Conservation (phyloP, 2,329 filamentous ascomycete genomes). For the Graphium sp. region DNA sequence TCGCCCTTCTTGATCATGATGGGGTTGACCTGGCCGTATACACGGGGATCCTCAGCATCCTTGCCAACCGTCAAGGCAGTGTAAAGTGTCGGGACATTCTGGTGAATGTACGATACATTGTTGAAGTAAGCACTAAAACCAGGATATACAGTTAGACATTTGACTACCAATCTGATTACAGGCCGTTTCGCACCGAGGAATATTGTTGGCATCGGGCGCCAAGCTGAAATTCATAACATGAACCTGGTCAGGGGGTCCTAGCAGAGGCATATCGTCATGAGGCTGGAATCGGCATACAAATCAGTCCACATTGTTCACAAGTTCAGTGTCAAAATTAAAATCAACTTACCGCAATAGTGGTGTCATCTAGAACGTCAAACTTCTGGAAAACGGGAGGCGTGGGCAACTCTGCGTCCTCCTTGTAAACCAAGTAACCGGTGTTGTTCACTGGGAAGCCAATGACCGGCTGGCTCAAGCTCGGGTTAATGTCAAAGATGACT, state of each 20-base stretch:
- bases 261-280: constrained; percentile 41
- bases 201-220: constrained; percentile 42
- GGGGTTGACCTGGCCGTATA: constrained; percentile 24
- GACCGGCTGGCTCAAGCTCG: constrained; percentile 12
- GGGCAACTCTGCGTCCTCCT: constrained; percentile 10
- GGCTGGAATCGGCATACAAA: constrained; percentile 17
- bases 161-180: not conserved
- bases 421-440: constrained; percentile 24
- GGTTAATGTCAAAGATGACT: constrained; percentile 24
- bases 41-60: constrained; percentile 18
- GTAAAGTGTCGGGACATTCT: constrained; percentile 55
- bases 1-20: constrained; percentile 19
- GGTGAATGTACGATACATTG: constrained; percentile 44
- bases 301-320: not conserved
- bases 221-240: constrained; percentile 40
- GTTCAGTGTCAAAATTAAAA: not conserved
- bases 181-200: constrained; percentile 28
- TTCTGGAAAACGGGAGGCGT: constrained; percentile 19
- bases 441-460: constrained; percentile 19
- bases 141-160: not conserved
- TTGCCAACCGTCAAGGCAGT: constrained; percentile 40
- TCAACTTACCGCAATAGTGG: constrained; percentile 30
- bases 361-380: constrained; percentile 59
- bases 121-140: constrained; percentile 34
- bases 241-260: constrained; percentile 32